These are phyloP conservation scores for Tillandsia fasciculata DNA, from an alignment of 176 grass and related monocot species.

Conservation along the genomic window DNA sequence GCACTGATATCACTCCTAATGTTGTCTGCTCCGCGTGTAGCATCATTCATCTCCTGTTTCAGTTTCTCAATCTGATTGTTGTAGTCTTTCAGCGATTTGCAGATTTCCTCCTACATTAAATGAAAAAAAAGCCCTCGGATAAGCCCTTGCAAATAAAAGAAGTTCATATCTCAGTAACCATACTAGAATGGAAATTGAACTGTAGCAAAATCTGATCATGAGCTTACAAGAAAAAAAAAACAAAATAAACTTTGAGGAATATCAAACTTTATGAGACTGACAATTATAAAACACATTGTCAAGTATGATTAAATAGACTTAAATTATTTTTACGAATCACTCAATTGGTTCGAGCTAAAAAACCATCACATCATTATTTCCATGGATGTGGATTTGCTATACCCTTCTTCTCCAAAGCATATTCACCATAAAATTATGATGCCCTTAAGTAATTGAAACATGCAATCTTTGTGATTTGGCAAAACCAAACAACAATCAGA, in stretches of 20 bases:
- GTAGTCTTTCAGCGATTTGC: slow-evolving; percentile 93
- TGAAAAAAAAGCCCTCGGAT: slow-evolving; percentile 1
- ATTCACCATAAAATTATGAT: too few species aligned
- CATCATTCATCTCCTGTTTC: slow-evolving; percentile 96
- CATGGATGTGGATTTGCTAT: too few species aligned
- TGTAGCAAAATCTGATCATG: neutral
- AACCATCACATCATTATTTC: too few species aligned
- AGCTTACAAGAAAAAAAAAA: neutral
- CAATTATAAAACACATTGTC: too few species aligned
- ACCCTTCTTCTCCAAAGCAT: too few species aligned
- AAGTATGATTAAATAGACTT: too few species aligned
- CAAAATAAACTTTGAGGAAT: neutral
- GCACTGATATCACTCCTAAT: slow-evolving; percentile 95
- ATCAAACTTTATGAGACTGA: too few species aligned
- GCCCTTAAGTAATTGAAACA: too few species aligned
- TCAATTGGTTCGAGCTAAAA: too few species aligned
- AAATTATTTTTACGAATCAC: too few species aligned
- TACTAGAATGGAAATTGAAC: neutral
- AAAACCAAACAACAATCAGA: too few species aligned
- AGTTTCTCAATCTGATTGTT: slow-evolving; percentile 93
- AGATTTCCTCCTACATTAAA: slow-evolving; percentile 75
- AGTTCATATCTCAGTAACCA: neutral
- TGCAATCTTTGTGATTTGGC: too few species aligned
- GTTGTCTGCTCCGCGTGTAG: slow-evolving; percentile 82
- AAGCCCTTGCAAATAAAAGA: neutral